Conservation (phyloP, 108 stramenopile species). For the Mediolabrus comicus region DNA sequence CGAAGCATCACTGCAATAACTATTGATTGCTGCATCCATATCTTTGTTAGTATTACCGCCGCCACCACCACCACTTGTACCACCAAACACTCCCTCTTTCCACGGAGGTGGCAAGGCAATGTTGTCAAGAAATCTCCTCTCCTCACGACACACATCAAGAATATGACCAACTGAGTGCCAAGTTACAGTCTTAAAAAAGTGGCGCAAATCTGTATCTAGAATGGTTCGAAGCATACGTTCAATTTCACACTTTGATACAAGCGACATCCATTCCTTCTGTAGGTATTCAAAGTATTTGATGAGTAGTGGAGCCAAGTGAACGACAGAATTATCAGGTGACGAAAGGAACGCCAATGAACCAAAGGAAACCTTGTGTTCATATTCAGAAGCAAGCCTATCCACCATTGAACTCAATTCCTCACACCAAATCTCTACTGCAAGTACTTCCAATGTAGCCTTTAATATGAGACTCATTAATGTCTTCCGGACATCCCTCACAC, state of each 20-base stretch:
- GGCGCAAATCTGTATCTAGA: slow-evolving; percentile 60
- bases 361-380: slow-evolving; percentile 82
- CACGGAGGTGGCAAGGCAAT: slow-evolving; percentile 69
- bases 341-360: slow-evolving; percentile 84
- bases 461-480: slow-evolving; percentile 61
- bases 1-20: slow-evolving; percentile 41
- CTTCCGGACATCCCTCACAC: slow-evolving; percentile 54
- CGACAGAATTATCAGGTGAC: slow-evolving; percentile 74
- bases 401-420: slow-evolving; percentile 59
- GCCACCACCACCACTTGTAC: slow-evolving; percentile 10
- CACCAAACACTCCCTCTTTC: slow-evolving; percentile 41
- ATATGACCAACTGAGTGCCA: slow-evolving; percentile 83
- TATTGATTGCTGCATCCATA: slow-evolving; percentile 32
- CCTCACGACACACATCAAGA: slow-evolving; percentile 75
- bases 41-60: slow-evolving; percentile 19
- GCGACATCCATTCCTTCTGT: slow-evolving; percentile 53
- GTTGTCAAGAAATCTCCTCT: slow-evolving; percentile 58
- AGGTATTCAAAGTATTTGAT: slow-evolving; percentile 68
- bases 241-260: slow-evolving; percentile 65
- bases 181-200: slow-evolving; percentile 71
- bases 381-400: slow-evolving; percentile 66
- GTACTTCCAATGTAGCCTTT: slow-evolving; percentile 69
- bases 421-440: slow-evolving; percentile 71
- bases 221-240: slow-evolving; percentile 64
- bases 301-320: slow-evolving; percentile 65